Evolutionary conservation across 305 asterid genomes (phyloP).

Genomic region (Nicotiana rustica): DNA sequence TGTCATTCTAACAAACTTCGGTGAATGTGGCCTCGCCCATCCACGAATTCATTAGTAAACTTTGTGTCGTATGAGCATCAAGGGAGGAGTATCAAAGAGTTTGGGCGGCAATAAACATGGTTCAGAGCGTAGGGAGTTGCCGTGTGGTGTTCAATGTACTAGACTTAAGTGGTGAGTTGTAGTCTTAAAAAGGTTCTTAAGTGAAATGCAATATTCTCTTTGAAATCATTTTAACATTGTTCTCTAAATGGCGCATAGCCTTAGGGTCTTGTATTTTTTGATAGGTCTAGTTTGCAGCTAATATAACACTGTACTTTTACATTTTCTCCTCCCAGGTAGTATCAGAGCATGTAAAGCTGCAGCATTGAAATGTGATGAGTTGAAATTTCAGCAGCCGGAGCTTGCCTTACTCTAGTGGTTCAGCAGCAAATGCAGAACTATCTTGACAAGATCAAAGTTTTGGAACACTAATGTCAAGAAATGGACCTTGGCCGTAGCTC

Average conservation of each 20-base stretch:
- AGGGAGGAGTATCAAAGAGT: conserved; percentile 73
- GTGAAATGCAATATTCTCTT: too few relatives aligned
- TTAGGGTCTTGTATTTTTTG: neutral
- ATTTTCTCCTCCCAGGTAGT: conserved; percentile 56
- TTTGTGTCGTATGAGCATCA: conserved; percentile 76
- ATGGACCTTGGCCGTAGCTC: too few relatives aligned
- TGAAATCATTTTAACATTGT: too few relatives aligned
- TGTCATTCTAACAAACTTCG: conserved; percentile 75
- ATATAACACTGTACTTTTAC: neutral
- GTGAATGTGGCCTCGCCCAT: conserved; percentile 90
- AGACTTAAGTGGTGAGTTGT: conserved; percentile 77
- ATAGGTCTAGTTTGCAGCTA: neutral
- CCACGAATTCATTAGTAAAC: conserved; percentile 58
- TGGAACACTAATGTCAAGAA: conserved; percentile 40
- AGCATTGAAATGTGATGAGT: conserved; percentile 81
- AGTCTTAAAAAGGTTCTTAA: conserved; percentile 42
- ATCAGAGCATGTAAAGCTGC: conserved; percentile 80
- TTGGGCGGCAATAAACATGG: conserved; percentile 85
- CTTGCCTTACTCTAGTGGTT: conserved; percentile 50
- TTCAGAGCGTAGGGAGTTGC: conserved; percentile 73
- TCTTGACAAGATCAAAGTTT: conserved; percentile 71
- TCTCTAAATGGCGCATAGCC: too few relatives aligned
- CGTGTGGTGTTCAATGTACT: conserved; percentile 83
- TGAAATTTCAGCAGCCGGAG: conserved; percentile 75
- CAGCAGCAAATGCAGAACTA: conserved; percentile 71